A percentile compares a stretch with the other conserved stretches of the same genome.
Conservation (phyloP, 2,329 filamentous ascomycete genomes). For the Exophiala sp. region DNA sequence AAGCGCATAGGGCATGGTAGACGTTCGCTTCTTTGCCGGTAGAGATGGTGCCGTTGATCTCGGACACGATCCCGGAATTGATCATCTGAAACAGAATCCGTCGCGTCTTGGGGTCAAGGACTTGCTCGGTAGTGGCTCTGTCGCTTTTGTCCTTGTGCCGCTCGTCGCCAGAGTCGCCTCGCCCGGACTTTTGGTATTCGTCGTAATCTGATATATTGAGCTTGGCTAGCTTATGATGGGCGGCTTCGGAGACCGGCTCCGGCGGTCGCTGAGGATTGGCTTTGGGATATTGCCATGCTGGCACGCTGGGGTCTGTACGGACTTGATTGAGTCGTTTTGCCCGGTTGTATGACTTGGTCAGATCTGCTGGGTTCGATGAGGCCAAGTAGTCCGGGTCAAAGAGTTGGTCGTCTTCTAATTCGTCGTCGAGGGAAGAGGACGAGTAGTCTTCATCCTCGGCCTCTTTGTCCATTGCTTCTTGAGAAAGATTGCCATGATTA, state of each 20-base stretch:
- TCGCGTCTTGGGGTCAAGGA: constrained; percentile 85
- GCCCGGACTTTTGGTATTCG: constrained; percentile 54
- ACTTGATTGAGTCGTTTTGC: constrained; percentile 62
- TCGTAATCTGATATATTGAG: constrained; percentile 1
- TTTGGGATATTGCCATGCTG: constrained; percentile 57
- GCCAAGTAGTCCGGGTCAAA: constrained; percentile 51
- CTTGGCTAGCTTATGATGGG: not conserved
- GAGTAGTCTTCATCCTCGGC: constrained; percentile 42
- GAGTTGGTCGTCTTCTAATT: constrained; percentile 57
- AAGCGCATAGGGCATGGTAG: constrained; percentile 73
- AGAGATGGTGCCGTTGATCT: constrained; percentile 90
- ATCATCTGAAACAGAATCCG: constrained; percentile 97
- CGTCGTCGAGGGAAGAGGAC: constrained; percentile 40
- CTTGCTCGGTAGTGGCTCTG: constrained; percentile 88
- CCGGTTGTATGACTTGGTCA: constrained; percentile 83
- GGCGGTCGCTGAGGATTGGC: constrained; percentile 74
- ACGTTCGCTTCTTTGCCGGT: constrained; percentile 99
- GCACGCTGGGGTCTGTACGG: constrained; percentile 41
- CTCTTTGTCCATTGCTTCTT: constrained; percentile 29
- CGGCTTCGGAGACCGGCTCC: not conserved
- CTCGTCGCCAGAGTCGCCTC: constrained; percentile 26
- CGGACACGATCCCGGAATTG: constrained; percentile 79
- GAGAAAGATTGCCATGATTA: constrained; percentile 28
- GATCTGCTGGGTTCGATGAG: constrained; percentile 57
- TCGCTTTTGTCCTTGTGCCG: constrained; percentile 67